Evolutionary conservation across 371 early-diverging fungal species (phyloP), one percentile per base, ranked within the genome.

Genomic region (Mortierella sp.): DNA sequence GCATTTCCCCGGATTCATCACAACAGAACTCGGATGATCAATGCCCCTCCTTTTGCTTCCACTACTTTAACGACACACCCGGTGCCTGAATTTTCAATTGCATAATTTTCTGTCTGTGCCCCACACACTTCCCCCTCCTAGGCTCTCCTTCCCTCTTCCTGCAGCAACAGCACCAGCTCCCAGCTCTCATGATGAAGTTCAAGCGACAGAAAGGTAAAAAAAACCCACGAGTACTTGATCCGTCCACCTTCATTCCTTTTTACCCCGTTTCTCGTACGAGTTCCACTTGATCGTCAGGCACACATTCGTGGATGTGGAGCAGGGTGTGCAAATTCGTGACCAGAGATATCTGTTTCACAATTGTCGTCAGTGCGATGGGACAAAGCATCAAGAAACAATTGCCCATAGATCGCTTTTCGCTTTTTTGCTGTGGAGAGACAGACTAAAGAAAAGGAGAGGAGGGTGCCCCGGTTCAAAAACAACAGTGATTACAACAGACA

Each of bases 161-260:
- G 16, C 16, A 39, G 24, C 19, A 39, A 63, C 16, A 14, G 6
- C n/a, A n/a, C n/a, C n/a, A n/a, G n/a, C n/a, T n/a, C n/a, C n/a
- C n/a, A n/a, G 6, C 8, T 13, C 10, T 16, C 68, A 50, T 41
- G 16, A 76, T 77, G 77, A 77, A 77, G 68, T 77, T 77, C 64
- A 77, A 70, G 53, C 71, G 77, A 16, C 77, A 77, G 48, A 77
- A 77, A 71, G 77, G 77, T 77, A 77, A 65, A 7, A 14, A 31
- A 10, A 37, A 24, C 31, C 24, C 31, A 58, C 58, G 9, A 16
- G 19, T 1, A 4, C 31, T 29, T 16, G 2, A 13, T 5, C 14
- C 14, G 29, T 10, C 11, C 0, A 8, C 24, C 3, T 26, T 10
- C 11, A 6, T 26, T 26, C 26, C 26, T 26, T 26, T 29, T 14